Percentiles rank a stretch among this genome's conserved stretches.
These are phyloP conservation scores for Chytridium lagenaria DNA, from an alignment of 371 early-diverging fungal genomes.

Conservation along the genomic window DNA sequence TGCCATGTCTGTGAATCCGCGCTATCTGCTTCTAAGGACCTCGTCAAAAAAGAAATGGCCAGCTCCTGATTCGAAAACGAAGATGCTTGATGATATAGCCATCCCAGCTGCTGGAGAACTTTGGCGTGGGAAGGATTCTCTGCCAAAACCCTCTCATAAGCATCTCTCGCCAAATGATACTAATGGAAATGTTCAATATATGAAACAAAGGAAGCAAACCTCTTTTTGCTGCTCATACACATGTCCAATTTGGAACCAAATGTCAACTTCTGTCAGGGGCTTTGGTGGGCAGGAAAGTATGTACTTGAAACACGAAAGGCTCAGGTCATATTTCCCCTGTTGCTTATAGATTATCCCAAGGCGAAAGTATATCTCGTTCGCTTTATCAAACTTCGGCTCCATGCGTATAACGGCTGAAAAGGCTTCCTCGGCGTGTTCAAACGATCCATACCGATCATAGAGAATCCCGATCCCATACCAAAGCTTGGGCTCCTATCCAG, in stretches of 20 bases:
- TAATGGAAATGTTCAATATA: slow-evolving; percentile 27
- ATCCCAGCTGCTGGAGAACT: slow-evolving; percentile 95
- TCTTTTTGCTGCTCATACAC: slow-evolving; percentile 96
- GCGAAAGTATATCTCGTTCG: slow-evolving; percentile 96
- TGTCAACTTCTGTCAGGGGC: slow-evolving; percentile 91
- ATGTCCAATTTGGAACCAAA: slow-evolving; percentile 98
- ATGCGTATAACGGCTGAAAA: slow-evolving; percentile 77
- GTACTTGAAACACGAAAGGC: slow-evolving; percentile 92
- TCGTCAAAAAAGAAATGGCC: slow-evolving; percentile 82
- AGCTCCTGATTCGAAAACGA: slow-evolving; percentile 80
- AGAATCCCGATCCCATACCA: slow-evolving; percentile 99
- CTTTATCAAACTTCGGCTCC: slow-evolving; percentile 85
- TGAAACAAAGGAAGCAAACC: slow-evolving; percentile 46
- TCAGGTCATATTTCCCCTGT: slow-evolving; percentile 86
- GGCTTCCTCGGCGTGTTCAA: slow-evolving; percentile 97
- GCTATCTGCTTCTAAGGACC: slow-evolving; percentile 81
- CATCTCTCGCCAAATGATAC: slow-evolving; percentile 84
- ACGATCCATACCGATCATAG: slow-evolving; percentile 95
- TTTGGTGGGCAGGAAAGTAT: slow-evolving; percentile 90
- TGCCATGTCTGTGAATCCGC: slow-evolving; percentile 97
- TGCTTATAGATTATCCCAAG: slow-evolving; percentile 97
- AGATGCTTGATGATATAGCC: slow-evolving; percentile 87
- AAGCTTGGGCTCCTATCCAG: slow-evolving; percentile 94
- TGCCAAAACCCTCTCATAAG: slow-evolving; percentile 88
- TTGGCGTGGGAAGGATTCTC: slow-evolving; percentile 95